phyloP scores from a whole-genome alignment of 148 eudicot species.

The Pouteria glomerata region DNA sequence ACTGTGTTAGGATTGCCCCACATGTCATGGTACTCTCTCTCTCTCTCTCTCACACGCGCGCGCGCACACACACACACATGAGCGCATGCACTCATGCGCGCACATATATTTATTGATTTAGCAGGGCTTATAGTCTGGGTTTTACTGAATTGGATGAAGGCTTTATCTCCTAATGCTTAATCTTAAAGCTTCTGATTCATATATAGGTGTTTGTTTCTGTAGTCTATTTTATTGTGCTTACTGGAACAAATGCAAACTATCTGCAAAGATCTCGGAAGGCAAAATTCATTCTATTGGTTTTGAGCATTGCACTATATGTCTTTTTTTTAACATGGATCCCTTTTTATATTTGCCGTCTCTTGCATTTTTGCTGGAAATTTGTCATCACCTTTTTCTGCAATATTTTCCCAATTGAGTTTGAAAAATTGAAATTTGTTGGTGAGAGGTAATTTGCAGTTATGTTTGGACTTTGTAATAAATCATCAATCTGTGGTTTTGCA shows the following conservation, averaged over 20 bases:
- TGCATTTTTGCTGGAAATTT: not conserved
- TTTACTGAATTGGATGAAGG: not conserved
- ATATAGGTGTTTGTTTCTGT: not conserved
- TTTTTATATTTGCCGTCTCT: not conserved
- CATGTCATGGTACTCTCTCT: conserved; percentile 37
- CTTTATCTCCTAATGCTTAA: not conserved
- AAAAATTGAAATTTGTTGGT: not conserved
- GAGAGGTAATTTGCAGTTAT: not conserved
- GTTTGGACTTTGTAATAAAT: not conserved
- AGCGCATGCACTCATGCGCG: too few relatives aligned
- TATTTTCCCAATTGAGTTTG: not conserved
- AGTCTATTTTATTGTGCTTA: not conserved
- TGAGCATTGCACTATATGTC: not conserved
- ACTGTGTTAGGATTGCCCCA: conserved; percentile 46
- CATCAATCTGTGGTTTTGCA: conserved; percentile 19
- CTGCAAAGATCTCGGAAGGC: not conserved
- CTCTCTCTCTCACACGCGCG: conserved; percentile 5
- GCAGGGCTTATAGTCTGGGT: not conserved
- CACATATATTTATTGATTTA: too few relatives aligned
- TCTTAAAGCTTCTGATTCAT: not conserved
- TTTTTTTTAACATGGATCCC: not conserved
- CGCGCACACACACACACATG: not conserved
- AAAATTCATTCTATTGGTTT: not conserved
- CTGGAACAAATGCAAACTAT: not conserved
- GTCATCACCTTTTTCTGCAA: not conserved